phyloP scores from a whole-genome alignment of 257 asterid genomes.

The Salvia splendens region DNA sequence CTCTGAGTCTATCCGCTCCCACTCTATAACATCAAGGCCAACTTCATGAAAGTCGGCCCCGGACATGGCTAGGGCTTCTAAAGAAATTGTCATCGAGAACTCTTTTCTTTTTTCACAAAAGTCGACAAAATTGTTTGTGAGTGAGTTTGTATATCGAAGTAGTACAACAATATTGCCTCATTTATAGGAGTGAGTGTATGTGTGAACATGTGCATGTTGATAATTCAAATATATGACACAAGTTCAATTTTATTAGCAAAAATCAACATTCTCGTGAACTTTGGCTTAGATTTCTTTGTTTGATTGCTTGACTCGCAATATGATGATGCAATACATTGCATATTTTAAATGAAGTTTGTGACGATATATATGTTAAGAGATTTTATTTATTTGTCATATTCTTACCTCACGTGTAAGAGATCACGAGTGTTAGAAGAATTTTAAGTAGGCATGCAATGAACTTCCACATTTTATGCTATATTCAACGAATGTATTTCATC shows the following conservation, averaged over 20 bases:
- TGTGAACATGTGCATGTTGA: neutral
- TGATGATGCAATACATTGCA: neutral
- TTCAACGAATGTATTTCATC: too few species aligned
- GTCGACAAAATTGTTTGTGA: slow-evolving; percentile 3
- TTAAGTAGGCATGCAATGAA: too few species aligned
- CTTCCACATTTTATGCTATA: too few species aligned
- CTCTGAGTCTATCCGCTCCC: slow-evolving; percentile 34
- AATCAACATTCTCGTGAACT: slow-evolving; percentile 33
- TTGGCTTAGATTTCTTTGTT: neutral
- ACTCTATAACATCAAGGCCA: slow-evolving; percentile 33
- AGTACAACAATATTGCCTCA: neutral
- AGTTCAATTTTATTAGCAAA: slow-evolving; percentile 4
- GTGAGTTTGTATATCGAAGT: neutral
- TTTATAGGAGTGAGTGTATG: neutral
- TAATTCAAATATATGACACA: slow-evolving; percentile 16
- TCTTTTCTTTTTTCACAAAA: neutral
- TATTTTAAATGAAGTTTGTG: neutral
- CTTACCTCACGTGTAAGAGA: too few species aligned
- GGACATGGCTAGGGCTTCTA: slow-evolving; percentile 59
- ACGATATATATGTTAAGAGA: too few species aligned
- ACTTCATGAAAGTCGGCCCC: slow-evolving; percentile 40
- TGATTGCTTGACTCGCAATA: neutral
- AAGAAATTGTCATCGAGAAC: slow-evolving; percentile 36
- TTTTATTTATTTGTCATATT: too few species aligned
- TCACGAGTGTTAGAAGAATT: too few species aligned